These are phyloP conservation scores for Sugiyamaella americana DNA, from an alignment of 805 yeast species.

Conservation along the genomic window DNA sequence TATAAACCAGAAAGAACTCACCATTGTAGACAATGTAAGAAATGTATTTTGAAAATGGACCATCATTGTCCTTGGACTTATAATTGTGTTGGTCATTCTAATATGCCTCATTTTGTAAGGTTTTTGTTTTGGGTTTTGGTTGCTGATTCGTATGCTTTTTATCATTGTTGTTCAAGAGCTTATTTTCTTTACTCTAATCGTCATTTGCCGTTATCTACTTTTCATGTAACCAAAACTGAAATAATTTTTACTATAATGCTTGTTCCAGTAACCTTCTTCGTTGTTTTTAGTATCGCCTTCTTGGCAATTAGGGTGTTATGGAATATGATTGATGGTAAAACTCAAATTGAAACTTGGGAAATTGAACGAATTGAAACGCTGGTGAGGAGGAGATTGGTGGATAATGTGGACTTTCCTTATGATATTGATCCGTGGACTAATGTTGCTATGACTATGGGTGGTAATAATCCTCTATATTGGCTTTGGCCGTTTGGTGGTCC, in stretches of 20 bases:
- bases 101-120: conserved; percentile 73
- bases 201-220: conserved; percentile 40
- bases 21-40: conserved; percentile 65
- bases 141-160: conserved; percentile 34
- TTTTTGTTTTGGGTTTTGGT: conserved; percentile 59
- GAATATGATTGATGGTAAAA: conserved; percentile 58
- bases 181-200: conserved; percentile 33
- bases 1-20: conserved; percentile 81
- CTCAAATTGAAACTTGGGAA: conserved; percentile 94
- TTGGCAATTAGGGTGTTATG: conserved; percentile 56
- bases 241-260: conserved; percentile 50
- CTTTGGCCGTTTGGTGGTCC: conserved; percentile 66
- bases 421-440: conserved; percentile 61
- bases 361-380: conserved; percentile 70
- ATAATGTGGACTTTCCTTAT: conserved; percentile 63
- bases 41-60: conserved; percentile 83
- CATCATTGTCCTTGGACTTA: conserved; percentile 94
- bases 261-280: conserved; percentile 51
- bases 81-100: conserved; percentile 79
- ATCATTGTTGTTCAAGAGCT: conserved; percentile 39
- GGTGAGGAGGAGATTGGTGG: conserved; percentile 35
- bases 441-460: conserved; percentile 48
- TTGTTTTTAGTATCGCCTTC: conserved; percentile 52
- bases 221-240: conserved; percentile 47
- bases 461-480: conserved; percentile 48